These are phyloP conservation scores for Piper betle DNA, from an alignment of 164 flowering plant genomes.

Conservation along the genomic window DNA sequence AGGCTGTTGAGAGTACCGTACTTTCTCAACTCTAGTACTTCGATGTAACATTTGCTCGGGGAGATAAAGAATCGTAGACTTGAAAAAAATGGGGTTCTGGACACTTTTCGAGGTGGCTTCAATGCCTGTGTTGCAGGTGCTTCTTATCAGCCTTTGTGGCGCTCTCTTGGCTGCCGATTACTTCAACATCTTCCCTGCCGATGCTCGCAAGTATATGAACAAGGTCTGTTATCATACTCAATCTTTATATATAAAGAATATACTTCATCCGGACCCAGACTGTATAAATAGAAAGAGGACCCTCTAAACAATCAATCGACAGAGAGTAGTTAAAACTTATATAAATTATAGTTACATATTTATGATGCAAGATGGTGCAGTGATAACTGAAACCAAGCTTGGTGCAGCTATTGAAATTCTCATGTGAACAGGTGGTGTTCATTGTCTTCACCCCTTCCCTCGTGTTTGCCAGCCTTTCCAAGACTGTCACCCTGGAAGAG, in stretches of 20 bases:
- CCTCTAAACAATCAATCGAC: too few relatives aligned
- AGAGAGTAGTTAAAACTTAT: too few relatives aligned
- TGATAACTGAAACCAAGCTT: too few relatives aligned
- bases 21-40: too few relatives aligned
- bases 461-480: constrained; percentile 64
- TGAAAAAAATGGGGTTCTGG: constrained; percentile 59
- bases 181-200: constrained; percentile 44
- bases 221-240: constrained; percentile 27
- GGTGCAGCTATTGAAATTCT: background rate
- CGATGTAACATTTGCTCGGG: too few relatives aligned
- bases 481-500: constrained; percentile 67
- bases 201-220: constrained; percentile 56
- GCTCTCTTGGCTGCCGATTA: constrained; percentile 59
- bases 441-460: constrained; percentile 69
- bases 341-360: too few relatives aligned
- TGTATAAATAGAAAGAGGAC: too few relatives aligned
- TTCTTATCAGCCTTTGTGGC: constrained; percentile 51
- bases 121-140: constrained; percentile 69
- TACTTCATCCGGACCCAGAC: too few relatives aligned
- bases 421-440: constrained; percentile 61
- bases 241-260: too few relatives aligned
- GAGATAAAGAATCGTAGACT: too few relatives aligned
- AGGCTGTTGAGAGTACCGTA: too few relatives aligned
- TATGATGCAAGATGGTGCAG: too few relatives aligned
- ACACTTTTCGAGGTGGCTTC: constrained; percentile 55